phyloP scores from a whole-genome alignment of 1,139 yeast species.

The Hanseniaspora sp. region DNA sequence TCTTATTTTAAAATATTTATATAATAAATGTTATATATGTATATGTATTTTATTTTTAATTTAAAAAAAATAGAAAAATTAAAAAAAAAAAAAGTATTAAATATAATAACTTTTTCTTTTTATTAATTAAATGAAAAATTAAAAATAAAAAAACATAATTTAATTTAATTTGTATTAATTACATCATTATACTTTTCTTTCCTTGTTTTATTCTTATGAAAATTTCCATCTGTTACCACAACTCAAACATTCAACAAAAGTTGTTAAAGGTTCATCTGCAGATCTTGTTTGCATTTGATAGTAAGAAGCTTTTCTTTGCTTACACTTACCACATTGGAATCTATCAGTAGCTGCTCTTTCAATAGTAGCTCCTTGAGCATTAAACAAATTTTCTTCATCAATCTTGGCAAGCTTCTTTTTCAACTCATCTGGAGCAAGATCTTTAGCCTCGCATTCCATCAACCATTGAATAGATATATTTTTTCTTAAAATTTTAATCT shows the following conservation, averaged over 20 bases:
- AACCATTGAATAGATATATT: slow-evolving; percentile 54
- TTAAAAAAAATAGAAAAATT: neutral
- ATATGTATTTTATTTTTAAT: neutral
- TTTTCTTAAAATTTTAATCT: slow-evolving; percentile 56
- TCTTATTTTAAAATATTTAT: slow-evolving; percentile 18
- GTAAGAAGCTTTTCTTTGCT: slow-evolving; percentile 89
- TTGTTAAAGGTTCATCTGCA: slow-evolving; percentile 96
- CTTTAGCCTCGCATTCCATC: slow-evolving; percentile 77
- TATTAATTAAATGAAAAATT: too few relatives aligned
- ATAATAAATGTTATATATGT: slow-evolving; percentile 14
- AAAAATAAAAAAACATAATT: neutral
- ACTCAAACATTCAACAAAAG: slow-evolving; percentile 93
- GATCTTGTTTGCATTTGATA: slow-evolving; percentile 96
- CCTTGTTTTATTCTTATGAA: slow-evolving; percentile 33
- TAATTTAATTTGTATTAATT: neutral
- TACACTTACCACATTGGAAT: slow-evolving; percentile 95
- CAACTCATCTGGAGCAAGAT: slow-evolving; percentile 83
- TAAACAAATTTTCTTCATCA: slow-evolving; percentile 79
- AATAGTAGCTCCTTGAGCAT: slow-evolving; percentile 97
- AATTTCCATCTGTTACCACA: slow-evolving; percentile 98
- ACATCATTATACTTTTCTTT: neutral
- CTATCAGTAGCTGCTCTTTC: slow-evolving; percentile 93
- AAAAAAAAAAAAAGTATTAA: too few relatives aligned
- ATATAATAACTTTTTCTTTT: too few relatives aligned
- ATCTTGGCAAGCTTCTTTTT: slow-evolving; percentile 77